phyloP scores from a whole-genome alignment of 495 filamentous ascomycete species.

The Platismatia glauca region DNA sequence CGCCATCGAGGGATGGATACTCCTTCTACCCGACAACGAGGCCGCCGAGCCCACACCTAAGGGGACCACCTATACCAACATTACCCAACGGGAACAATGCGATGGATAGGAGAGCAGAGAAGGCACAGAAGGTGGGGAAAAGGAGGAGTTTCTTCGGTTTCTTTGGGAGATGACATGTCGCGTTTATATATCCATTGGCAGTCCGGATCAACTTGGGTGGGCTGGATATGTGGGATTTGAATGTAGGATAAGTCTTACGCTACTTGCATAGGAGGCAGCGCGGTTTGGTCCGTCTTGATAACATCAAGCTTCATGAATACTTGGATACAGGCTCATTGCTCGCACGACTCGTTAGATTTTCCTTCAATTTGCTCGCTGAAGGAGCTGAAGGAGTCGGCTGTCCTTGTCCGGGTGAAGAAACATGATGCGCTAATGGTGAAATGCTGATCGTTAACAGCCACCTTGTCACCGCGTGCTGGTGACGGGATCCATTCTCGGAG shows the following conservation, averaged over 20 bases:
- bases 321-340: neutral
- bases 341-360: neutral
- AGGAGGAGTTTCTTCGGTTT: constrained; percentile 45
- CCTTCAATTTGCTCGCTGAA: too few relatives aligned
- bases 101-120: constrained; percentile 28
- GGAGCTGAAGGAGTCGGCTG: neutral
- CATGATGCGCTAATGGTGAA: neutral
- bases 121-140: constrained; percentile 33
- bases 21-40: constrained; percentile 18
- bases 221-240: neutral
- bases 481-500: neutral
- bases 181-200: neutral
- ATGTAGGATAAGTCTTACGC: neutral
- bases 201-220: neutral
- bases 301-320: neutral
- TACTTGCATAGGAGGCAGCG: neutral
- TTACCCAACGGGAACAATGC: constrained; percentile 27
- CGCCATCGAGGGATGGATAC: constrained; percentile 13
- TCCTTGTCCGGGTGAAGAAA: neutral
- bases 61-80: constrained; percentile 24
- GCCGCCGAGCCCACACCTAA: constrained; percentile 22
- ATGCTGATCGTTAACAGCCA: neutral
- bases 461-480: neutral
- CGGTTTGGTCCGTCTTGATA: neutral
- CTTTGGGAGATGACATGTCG: constrained; percentile 31